A percentile compares a stretch with the other conserved stretches of the same genome.
Conservation (phyloP, 257 asterid species). For the Solanum clarkiae region DNA sequence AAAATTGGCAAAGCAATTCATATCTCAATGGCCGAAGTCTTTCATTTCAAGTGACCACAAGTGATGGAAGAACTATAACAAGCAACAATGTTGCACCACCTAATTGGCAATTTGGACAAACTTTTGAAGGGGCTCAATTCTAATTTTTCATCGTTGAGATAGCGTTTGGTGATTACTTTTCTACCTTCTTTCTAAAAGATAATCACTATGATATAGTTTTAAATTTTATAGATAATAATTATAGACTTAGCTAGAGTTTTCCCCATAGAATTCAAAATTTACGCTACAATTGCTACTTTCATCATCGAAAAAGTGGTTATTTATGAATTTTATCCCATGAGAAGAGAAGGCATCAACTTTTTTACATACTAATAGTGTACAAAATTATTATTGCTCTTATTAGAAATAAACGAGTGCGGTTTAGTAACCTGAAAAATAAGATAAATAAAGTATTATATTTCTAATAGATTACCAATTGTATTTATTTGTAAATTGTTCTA, state of each 20-base stretch:
- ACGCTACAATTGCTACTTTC: neutral
- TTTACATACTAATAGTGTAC: neutral
- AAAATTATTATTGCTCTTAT: neutral
- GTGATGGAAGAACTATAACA: conserved; percentile 64
- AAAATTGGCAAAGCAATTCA: conserved; percentile 86
- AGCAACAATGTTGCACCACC: conserved; percentile 50
- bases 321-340: neutral
- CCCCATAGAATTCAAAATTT: neutral
- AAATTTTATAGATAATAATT: neutral
- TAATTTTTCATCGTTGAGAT: neutral
- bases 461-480: neutral
- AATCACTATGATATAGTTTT: neutral
- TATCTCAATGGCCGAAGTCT: conserved; percentile 58
- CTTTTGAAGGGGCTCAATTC: conserved; percentile 62
- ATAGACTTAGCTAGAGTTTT: neutral
- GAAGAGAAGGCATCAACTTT: neutral
- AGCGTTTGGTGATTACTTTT: neutral
- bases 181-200: neutral
- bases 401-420: neutral
- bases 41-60: conserved; percentile 65
- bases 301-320: neutral
- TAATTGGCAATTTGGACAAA: conserved; percentile 80
- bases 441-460: neutral
- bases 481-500: neutral
- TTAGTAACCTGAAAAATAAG: neutral